Conservation (phyloP, 441 rosid species). For the Capsella rubella region DNA sequence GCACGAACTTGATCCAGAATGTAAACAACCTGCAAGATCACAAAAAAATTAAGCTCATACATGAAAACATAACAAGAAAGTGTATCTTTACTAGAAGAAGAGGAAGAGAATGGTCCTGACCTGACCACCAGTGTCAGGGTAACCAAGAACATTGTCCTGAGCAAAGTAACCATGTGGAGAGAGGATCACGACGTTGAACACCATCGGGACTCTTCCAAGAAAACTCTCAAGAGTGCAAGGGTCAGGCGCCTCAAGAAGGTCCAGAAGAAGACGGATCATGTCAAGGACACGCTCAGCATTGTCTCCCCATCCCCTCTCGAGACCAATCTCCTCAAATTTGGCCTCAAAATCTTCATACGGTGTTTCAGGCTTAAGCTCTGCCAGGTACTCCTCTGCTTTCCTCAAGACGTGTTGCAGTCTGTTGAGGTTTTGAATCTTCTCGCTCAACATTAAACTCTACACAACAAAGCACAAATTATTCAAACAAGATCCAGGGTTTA, state of each 20-base stretch:
- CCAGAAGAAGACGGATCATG: slow-evolving; percentile 87
- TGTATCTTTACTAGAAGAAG: neutral
- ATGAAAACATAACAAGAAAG: neutral
- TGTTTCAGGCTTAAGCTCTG: slow-evolving; percentile 57
- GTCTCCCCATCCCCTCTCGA: slow-evolving; percentile 96
- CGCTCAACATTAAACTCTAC: slow-evolving; percentile 86
- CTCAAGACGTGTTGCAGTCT: slow-evolving; percentile 74
- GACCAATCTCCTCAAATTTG: slow-evolving; percentile 86
- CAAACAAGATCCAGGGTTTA: neutral
- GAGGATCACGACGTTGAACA: slow-evolving; percentile 85
- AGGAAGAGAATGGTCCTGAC: slow-evolving; percentile 42
- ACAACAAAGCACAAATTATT: slow-evolving; percentile 1
- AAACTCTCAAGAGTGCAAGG: slow-evolving; percentile 89
- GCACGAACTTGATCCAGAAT: slow-evolving; percentile 99
- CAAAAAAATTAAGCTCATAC: neutral
- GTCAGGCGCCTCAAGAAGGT: slow-evolving; percentile 97
- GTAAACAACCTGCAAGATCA: slow-evolving; percentile 73
- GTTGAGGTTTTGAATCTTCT: slow-evolving; percentile 68
- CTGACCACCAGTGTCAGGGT: slow-evolving; percentile 99
- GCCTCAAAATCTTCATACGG: slow-evolving; percentile 56
- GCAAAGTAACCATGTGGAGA: slow-evolving; percentile 99
- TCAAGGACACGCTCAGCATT: slow-evolving; percentile 78
- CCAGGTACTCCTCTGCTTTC: slow-evolving; percentile 90
- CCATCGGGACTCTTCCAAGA: slow-evolving; percentile 92
- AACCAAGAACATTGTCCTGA: slow-evolving; percentile 94